Conservation (phyloP, 225 moss, liverwort and hornwort genomes). For the Takakia lepidozioides region DNA sequence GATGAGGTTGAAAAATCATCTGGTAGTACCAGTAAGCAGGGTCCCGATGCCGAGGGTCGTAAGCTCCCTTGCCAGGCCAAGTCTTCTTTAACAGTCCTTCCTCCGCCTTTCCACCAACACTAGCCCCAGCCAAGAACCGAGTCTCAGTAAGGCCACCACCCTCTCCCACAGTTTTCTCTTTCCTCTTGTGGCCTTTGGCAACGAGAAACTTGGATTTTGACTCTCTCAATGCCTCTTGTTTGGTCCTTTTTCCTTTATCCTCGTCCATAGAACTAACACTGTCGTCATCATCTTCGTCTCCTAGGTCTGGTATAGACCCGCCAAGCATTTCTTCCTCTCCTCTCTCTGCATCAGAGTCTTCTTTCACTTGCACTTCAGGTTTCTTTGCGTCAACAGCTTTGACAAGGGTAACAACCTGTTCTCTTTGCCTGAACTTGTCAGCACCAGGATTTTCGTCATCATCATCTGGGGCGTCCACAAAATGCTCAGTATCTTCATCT, state of each 20-base stretch:
- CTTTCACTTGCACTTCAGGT: conserved; percentile 7
- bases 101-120: conserved; percentile 7
- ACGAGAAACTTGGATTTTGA: neutral
- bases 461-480: conserved; percentile 57
- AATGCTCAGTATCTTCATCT: conserved; percentile 88
- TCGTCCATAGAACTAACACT: conserved; percentile 46
- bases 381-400: conserved; percentile 1
- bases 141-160: no score
- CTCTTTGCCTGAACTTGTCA: no score
- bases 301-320: conserved; percentile 30
- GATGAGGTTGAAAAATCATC: no score
- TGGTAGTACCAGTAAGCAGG: conserved; percentile 83
- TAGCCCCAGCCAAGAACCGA: conserved; percentile 10
- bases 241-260: neutral
- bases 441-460: conserved; percentile 15
- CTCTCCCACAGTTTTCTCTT: neutral
- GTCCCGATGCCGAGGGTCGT: conserved; percentile 78
- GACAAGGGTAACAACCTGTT: neutral
- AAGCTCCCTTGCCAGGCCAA: conserved; percentile 59
- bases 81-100: conserved; percentile 27
- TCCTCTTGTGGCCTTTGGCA: neutral
- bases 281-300: conserved; percentile 30
- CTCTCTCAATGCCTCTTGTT: conserved; percentile 9
- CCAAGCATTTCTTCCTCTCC: conserved; percentile 32
- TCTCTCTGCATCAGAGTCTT: conserved; percentile 30